These are phyloP conservation scores for Tagetes erecta DNA, from an alignment of 129 eudicot species.

Conservation along the genomic window DNA sequence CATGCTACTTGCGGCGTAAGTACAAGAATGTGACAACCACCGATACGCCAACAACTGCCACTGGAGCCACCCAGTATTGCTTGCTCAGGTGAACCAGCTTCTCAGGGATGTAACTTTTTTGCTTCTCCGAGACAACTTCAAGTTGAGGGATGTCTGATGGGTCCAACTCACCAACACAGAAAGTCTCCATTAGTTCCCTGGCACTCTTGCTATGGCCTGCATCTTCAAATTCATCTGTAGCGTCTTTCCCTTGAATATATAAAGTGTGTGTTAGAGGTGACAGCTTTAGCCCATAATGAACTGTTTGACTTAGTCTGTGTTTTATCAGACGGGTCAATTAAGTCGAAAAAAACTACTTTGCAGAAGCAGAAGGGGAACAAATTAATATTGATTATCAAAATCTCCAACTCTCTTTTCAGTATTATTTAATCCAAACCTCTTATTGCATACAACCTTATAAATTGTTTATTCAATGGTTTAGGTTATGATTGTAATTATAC, in stretches of 20 bases:
- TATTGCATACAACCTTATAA: not conserved
- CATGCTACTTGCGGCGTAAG: conserved; percentile 52
- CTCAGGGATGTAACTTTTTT: conserved; percentile 34
- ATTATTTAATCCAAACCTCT: not conserved
- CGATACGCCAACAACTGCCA: conserved; percentile 59
- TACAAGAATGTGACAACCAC: conserved; percentile 54
- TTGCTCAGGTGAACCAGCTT: conserved; percentile 48
- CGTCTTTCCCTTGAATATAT: conserved; percentile 71
- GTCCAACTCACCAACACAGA: conserved; percentile 82
- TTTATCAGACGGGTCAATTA: not conserved
- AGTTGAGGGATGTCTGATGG: conserved; percentile 54
- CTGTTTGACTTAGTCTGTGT: not conserved
- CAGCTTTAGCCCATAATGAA: not conserved
- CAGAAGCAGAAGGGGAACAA: not conserved
- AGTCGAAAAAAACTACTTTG: not conserved
- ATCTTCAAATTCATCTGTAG: conserved; percentile 98
- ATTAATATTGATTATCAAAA: not conserved
- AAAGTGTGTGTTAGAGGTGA: not conserved
- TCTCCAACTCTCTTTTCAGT: not conserved
- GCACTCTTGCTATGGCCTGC: conserved; percentile 93
- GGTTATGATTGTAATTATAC: not conserved
- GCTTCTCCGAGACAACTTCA: conserved; percentile 45
- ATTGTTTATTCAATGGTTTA: not conserved
- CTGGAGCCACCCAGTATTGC: conserved; percentile 76
- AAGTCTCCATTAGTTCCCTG: conserved; percentile 69